Evolutionary conservation across 805 yeast species (phyloP).

Genomic region (Pichia californica): DNA sequence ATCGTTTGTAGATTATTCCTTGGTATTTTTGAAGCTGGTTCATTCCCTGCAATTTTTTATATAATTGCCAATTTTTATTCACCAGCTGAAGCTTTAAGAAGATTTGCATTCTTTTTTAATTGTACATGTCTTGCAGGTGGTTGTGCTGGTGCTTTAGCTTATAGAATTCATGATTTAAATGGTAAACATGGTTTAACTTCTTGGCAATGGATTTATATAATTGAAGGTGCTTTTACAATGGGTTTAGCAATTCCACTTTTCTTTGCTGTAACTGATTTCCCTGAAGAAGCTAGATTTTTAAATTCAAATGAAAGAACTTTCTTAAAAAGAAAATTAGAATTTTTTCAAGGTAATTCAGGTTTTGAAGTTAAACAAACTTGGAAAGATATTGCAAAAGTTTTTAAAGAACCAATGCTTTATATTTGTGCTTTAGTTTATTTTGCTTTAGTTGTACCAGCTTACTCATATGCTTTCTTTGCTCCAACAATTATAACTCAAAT

Average conservation of each 20-base stretch:
- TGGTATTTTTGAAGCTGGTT: constrained; percentile 64
- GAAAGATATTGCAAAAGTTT: constrained; percentile 39
- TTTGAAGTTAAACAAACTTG: constrained; percentile 41
- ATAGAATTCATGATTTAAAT: constrained; percentile 51
- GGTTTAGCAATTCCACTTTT: constrained; percentile 29
- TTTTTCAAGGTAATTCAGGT: constrained; percentile 45
- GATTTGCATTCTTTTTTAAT: constrained; percentile 63
- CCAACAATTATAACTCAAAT: constrained; percentile 55
- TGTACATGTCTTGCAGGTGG: constrained; percentile 75
- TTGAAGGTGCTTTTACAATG: constrained; percentile 32
- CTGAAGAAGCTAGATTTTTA: constrained; percentile 57
- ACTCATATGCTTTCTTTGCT: constrained; percentile 70
- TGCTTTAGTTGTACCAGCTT: constrained; percentile 60
- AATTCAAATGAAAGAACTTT: constrained; percentile 44
- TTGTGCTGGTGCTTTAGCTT: constrained; percentile 69
- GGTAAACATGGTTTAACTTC: constrained; percentile 35
- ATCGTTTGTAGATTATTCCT: constrained; percentile 57
- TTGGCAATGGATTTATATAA: constrained; percentile 42
- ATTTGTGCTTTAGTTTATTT: constrained; percentile 56
- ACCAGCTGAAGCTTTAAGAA: constrained; percentile 57
- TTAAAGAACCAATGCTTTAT: constrained; percentile 57
- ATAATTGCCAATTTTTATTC: constrained; percentile 60
- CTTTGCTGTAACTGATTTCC: constrained; percentile 61
- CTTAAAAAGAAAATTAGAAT: constrained; percentile 51
- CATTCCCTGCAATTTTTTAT: constrained; percentile 73